Percentiles rank a stretch among this genome's conserved stretches.
These are phyloP conservation scores for Antarctomyces pellizariae DNA, from an alignment of 495 filamentous ascomycete species.

Conservation along the genomic window DNA sequence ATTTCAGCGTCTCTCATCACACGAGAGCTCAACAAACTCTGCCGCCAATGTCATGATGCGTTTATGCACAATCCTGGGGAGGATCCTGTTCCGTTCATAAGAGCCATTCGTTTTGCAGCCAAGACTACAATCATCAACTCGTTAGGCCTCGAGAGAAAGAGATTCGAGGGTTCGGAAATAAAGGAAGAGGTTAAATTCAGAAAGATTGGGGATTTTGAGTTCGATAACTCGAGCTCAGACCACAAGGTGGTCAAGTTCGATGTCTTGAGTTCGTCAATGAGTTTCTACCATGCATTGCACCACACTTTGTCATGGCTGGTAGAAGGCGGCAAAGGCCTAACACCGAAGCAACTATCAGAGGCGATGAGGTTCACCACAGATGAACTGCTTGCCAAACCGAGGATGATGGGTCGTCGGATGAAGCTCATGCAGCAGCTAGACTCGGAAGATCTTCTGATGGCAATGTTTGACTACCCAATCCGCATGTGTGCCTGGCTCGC, in stretches of 20 bases:
- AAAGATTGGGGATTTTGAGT: slow-evolving; percentile 49
- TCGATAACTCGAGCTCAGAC: slow-evolving; percentile 28
- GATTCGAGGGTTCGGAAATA: slow-evolving; percentile 75
- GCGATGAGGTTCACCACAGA: slow-evolving; percentile 36
- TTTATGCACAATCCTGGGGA: slow-evolving; percentile 44
- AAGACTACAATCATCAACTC: slow-evolving; percentile 65
- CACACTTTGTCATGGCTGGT: slow-evolving; percentile 96
- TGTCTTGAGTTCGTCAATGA: slow-evolving; percentile 73
- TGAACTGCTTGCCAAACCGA: slow-evolving; percentile 34
- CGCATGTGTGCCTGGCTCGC: slow-evolving; percentile 88
- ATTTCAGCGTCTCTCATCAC: slow-evolving; percentile 89
- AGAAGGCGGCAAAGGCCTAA: slow-evolving; percentile 64
- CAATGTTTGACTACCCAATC: slow-evolving; percentile 79
- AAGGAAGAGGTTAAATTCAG: slow-evolving; percentile 69
- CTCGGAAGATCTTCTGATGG: slow-evolving; percentile 60
- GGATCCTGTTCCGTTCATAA: slow-evolving; percentile 34
- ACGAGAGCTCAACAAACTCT: slow-evolving; percentile 78
- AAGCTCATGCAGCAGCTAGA: slow-evolving; percentile 25
- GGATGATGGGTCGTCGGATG: slow-evolving; percentile 26
- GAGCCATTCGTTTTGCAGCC: slow-evolving; percentile 54
- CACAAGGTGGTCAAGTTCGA: slow-evolving; percentile 63
- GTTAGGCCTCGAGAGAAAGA: slow-evolving; percentile 62
- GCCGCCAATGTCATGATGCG: slow-evolving; percentile 66
- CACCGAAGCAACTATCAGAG: slow-evolving; percentile 32
- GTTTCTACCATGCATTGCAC: slow-evolving; percentile 93